Evolutionary conservation across 23 red algal genomes (phyloP).

Genomic region (Gracilaria gracilis): DNA sequence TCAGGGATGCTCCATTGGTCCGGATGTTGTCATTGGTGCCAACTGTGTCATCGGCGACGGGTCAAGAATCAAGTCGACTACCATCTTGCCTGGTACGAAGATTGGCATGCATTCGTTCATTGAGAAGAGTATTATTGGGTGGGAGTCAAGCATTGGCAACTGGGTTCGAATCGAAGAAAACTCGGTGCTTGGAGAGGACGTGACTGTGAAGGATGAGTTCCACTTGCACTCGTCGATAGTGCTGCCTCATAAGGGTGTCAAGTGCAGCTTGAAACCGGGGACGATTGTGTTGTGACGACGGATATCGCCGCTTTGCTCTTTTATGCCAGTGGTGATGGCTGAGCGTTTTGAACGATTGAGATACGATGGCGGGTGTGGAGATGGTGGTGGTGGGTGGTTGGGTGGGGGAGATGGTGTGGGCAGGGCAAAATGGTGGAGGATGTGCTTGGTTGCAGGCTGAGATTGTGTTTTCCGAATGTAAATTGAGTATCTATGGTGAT

Average conservation of each 20-base stretch:
- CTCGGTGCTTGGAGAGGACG: slow-evolving; percentile 95
- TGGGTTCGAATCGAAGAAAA: slow-evolving; percentile 91
- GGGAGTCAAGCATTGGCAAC: slow-evolving; percentile 83
- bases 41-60: slow-evolving; percentile 91
- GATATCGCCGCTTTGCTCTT: neutral
- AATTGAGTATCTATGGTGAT: slow-evolving; percentile 20
- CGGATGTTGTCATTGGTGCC: slow-evolving; percentile 94
- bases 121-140: slow-evolving; percentile 90
- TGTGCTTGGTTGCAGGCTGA: neutral
- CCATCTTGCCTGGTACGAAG: slow-evolving; percentile 70
- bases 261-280: slow-evolving; percentile 68
- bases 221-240: slow-evolving; percentile 87
- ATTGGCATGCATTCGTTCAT: slow-evolving; percentile 81
- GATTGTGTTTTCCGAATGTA: slow-evolving; percentile 22
- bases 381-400: neutral
- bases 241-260: slow-evolving; percentile 95
- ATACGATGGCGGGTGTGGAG: neutral
- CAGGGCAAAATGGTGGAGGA: neutral
- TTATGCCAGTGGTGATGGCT: neutral
- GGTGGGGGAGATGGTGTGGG: neutral
- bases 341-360: slow-evolving; percentile 9
- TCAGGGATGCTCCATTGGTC: slow-evolving; percentile 79
- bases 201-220: slow-evolving; percentile 89
- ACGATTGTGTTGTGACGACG: slow-evolving; percentile 83
- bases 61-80: slow-evolving; percentile 71